Conservation (phyloP, 2,329 filamentous ascomycete genomes). For the Coniella vitis region DNA sequence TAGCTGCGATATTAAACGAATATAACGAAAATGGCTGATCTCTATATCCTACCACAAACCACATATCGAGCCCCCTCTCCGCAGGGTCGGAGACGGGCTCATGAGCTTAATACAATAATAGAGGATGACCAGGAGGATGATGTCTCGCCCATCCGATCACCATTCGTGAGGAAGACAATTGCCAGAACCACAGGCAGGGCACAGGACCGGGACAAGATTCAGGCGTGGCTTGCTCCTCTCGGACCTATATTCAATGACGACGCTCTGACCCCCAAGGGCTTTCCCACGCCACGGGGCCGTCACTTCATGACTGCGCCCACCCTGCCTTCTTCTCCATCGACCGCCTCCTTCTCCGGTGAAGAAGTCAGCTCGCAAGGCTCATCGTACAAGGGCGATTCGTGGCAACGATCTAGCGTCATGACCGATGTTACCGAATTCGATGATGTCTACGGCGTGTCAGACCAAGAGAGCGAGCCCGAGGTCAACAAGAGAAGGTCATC, state of each 20-base stretch:
- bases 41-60: constrained; percentile 31
- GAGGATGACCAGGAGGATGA: constrained; percentile 44
- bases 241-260: constrained; percentile 25
- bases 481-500: constrained; percentile 35
- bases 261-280: constrained; percentile 41
- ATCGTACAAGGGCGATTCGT: constrained; percentile 48
- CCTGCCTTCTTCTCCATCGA: constrained; percentile 54
- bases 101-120: constrained; percentile 59
- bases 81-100: constrained; percentile 48
- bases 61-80: constrained; percentile 37
- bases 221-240: constrained; percentile 52
- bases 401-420: constrained; percentile 57
- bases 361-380: constrained; percentile 33
- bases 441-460: constrained; percentile 80
- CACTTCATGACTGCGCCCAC: constrained; percentile 58
- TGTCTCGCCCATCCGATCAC: constrained; percentile 19
- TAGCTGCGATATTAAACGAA: constrained; percentile 19
- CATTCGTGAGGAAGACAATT: constrained; percentile 22
- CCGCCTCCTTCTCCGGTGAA: constrained; percentile 38
- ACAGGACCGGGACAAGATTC: constrained; percentile 39
- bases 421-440: constrained; percentile 71
- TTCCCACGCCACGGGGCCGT: constrained; percentile 64
- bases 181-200: constrained; percentile 16
- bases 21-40: constrained; percentile 40
- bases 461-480: constrained; percentile 56